These are phyloP conservation scores for Taphrina pruni DNA, from an alignment of 1,139 yeast species.

Conservation along the genomic window DNA sequence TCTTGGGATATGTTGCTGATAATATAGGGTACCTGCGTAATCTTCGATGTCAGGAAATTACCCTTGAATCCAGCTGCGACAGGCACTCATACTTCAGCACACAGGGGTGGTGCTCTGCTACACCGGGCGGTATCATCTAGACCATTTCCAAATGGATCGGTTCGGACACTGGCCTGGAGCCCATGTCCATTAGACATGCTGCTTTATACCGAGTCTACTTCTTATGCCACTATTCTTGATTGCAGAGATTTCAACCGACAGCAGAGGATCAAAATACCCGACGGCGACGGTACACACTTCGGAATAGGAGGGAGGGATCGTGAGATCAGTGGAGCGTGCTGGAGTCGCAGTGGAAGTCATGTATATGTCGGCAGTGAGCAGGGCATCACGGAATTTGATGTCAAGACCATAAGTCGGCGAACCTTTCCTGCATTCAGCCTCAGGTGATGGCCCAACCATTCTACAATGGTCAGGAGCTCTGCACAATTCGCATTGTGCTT, in stretches of 20 bases:
- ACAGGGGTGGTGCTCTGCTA: background rate
- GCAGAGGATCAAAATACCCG: constrained; percentile 29
- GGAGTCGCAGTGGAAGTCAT: constrained; percentile 29
- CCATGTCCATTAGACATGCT: constrained; percentile 37
- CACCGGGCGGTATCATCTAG: constrained; percentile 10
- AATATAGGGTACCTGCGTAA: constrained; percentile 14
- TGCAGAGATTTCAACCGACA: constrained; percentile 25
- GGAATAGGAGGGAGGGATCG: constrained; percentile 37
- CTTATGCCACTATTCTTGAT: constrained; percentile 32
- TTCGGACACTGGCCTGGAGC: constrained; percentile 25
- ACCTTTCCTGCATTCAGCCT: constrained; percentile 17
- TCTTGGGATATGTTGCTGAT: background rate
- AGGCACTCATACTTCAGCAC: background rate
- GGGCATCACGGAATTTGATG: constrained; percentile 29
- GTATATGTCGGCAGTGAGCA: constrained; percentile 33
- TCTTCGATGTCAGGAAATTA: constrained; percentile 29
- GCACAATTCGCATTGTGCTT: no score
- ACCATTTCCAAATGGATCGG: constrained; percentile 29
- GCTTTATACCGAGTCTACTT: constrained; percentile 30
- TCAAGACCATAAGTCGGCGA: constrained; percentile 22
- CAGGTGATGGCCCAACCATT: background rate
- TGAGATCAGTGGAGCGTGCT: constrained; percentile 35
- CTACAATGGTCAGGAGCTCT: no score
- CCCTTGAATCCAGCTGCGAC: background rate
- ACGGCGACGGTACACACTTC: constrained; percentile 30